Percentiles rank a stretch among this genome's conserved stretches.
phyloP scores from a whole-genome alignment of 345 rosid genomes.

The Gossypium turneri region DNA sequence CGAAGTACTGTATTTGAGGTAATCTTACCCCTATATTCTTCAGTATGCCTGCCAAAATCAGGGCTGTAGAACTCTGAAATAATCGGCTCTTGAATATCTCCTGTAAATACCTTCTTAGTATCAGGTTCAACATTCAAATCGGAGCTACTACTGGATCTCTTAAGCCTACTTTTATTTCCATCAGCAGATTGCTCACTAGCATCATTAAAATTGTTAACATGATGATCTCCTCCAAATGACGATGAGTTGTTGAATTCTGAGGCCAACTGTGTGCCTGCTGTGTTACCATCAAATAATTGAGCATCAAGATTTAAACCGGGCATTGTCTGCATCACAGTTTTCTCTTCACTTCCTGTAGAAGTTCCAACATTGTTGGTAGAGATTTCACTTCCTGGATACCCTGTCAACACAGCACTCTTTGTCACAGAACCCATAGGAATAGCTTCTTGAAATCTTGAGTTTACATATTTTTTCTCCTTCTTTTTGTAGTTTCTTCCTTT shows the following conservation, averaged over 20 bases:
- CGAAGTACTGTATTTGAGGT: slow-evolving; percentile 34
- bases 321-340: slow-evolving; percentile 28
- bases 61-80: slow-evolving; percentile 74
- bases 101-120: slow-evolving; percentile 40
- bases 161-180: slow-evolving; percentile 58
- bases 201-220: slow-evolving; percentile 24
- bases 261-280: slow-evolving; percentile 17
- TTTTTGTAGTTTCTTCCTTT: slow-evolving; percentile 88
- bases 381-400: slow-evolving; percentile 27
- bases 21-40: slow-evolving; percentile 30
- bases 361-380: slow-evolving; percentile 23
- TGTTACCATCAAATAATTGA: slow-evolving; percentile 29
- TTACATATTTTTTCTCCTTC: slow-evolving; percentile 55
- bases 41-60: slow-evolving; percentile 39
- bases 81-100: slow-evolving; percentile 54
- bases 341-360: slow-evolving; percentile 38
- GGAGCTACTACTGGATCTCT: slow-evolving; percentile 85
- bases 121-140: slow-evolving; percentile 51
- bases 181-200: slow-evolving; percentile 26
- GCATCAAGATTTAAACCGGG: slow-evolving; percentile 36
- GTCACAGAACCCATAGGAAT: slow-evolving; percentile 24
- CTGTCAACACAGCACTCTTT: slow-evolving; percentile 17
- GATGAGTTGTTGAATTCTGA: slow-evolving; percentile 27
- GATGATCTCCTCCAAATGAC: slow-evolving; percentile 29
- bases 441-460: slow-evolving; percentile 29